phyloP scores from a whole-genome alignment of 1,284 basidiomycete species.

The Porphyrellus sp. region DNA sequence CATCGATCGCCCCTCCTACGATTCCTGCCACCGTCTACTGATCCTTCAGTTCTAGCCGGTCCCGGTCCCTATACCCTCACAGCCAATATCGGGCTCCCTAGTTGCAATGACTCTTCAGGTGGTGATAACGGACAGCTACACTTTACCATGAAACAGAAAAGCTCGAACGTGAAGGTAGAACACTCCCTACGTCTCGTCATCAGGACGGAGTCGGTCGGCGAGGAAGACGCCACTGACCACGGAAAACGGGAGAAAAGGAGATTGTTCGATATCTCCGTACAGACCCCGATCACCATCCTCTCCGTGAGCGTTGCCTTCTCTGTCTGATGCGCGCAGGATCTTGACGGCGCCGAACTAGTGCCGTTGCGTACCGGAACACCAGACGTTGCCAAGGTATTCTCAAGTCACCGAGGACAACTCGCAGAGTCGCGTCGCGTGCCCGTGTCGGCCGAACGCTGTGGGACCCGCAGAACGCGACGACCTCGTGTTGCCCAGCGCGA shows the following conservation, averaged over 20 bases:
- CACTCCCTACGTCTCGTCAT: slow-evolving; percentile 85
- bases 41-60: slow-evolving; percentile 55
- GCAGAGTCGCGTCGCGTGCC: slow-evolving; percentile 40
- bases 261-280: slow-evolving; percentile 89
- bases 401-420: slow-evolving; percentile 38
- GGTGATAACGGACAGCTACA: slow-evolving; percentile 42
- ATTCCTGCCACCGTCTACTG: slow-evolving; percentile 24
- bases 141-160: slow-evolving; percentile 81
- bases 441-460: slow-evolving; percentile 36
- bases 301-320: slow-evolving; percentile 48
- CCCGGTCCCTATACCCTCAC: slow-evolving; percentile 71
- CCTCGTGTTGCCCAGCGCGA: slow-evolving; percentile 28
- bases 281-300: slow-evolving; percentile 77
- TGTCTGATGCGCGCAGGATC: neutral
- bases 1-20: slow-evolving; percentile 29
- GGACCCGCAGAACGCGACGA: slow-evolving; percentile 13
- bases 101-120: slow-evolving; percentile 38
- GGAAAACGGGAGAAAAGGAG: slow-evolving; percentile 57
- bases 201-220: slow-evolving; percentile 63
- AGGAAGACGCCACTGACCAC: slow-evolving; percentile 51
- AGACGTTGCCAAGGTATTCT: slow-evolving; percentile 70
- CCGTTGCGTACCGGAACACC: slow-evolving; percentile 77
- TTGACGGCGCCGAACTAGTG: slow-evolving; percentile 46
- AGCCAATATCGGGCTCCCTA: slow-evolving; percentile 53
- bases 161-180: slow-evolving; percentile 72